Base-by-base conservation (phyloP, 1,284 basidiomycete species). In the Moesziomyces aphidis region DNA sequence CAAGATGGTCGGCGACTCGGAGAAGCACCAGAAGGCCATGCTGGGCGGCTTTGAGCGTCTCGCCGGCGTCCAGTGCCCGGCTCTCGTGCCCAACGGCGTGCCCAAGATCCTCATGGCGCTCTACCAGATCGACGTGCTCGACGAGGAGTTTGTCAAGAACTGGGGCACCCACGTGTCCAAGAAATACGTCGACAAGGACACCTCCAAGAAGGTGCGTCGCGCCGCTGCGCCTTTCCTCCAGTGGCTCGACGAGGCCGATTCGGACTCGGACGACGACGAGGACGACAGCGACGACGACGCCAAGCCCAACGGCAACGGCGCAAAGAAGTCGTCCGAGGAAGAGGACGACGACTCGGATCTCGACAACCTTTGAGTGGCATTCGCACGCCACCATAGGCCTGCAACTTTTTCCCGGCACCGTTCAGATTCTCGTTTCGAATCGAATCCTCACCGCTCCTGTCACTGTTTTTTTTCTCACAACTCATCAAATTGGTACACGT, bases 161-260 rank as follows among this genome's bases (percentile, higher is more conserved):
- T 99, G 95, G 95, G 95, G 95, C 34, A 97, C 93, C 7, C 96
- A 98, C 82, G 94, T 97, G 79, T 93, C 92, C 86, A 97, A 94
- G 88, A 83, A 99, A 88, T 98, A 97, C 85, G 94, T 96, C 61
- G 93, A 96, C 86, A 95, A 93, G 87, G 95, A 98, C 28, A 92
- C 89, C 46, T 93, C 92, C 85, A 99, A 98, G 89, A 95, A 91
- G 86, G 95, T 99, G 60, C 89, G 96, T 77, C 95, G 96, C 88
- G 94, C 93, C 23, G 94, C 94, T 73, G 94, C 94, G 83, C 94
- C 95, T 0, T 97, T 99, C 89, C 87, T 99, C 83, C 77, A 81
- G 53, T 84, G 83, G 83, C 74, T 84, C 11, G 80, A 83, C 34
- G 71, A 84, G 64, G 83, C 82, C 13, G 81, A 83, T 42, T 72